These are phyloP conservation scores for Aureobasidium leucospermi DNA, from an alignment of 2,329 filamentous ascomycete genomes.

Conservation along the genomic window DNA sequence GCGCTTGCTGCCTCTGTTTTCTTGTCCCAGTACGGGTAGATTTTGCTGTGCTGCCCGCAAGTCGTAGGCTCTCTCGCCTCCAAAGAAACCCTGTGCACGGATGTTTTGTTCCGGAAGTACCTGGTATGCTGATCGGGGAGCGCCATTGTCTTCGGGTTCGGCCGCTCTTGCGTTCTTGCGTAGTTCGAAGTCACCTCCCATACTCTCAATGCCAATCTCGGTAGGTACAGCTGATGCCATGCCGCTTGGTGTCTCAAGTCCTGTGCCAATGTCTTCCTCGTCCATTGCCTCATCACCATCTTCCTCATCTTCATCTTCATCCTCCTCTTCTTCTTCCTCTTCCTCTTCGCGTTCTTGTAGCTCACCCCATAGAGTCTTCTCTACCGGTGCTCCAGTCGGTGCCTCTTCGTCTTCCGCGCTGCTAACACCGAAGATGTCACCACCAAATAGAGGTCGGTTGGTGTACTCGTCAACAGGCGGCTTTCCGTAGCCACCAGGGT, in stretches of 20 bases:
- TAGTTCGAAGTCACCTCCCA: constrained; percentile 82
- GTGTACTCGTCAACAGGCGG: constrained; percentile 82
- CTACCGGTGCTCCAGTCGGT: constrained; percentile 62
- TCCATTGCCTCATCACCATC: constrained; percentile 70
- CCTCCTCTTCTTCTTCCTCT: constrained; percentile 56
- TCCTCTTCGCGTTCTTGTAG: constrained; percentile 73
- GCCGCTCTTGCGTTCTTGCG: constrained; percentile 78
- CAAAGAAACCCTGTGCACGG: constrained; percentile 86
- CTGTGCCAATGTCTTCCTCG: constrained; percentile 58
- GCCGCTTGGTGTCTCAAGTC: constrained; percentile 68
- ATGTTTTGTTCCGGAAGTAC: constrained; percentile 85
- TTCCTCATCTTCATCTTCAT: constrained; percentile 61
- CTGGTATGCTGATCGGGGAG: constrained; percentile 67
- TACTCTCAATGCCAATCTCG: constrained; percentile 69
- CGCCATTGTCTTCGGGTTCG: constrained; percentile 71
- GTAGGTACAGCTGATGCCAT: constrained; percentile 73
- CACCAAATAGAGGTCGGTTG: constrained; percentile 83
- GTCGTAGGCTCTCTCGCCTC: constrained; percentile 89
- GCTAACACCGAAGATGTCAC: constrained; percentile 83
- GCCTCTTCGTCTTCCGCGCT: constrained; percentile 56
- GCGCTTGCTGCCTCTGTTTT: constrained; percentile 70
- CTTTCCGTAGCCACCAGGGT: constrained; percentile 92
- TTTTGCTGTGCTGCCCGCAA: constrained; percentile 52
- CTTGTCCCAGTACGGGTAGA: constrained; percentile 66
- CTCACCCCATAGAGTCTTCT: constrained; percentile 87